phyloP scores from a whole-genome alignment of 2,329 filamentous ascomycete genomes.

The Botrytis byssoidea region DNA sequence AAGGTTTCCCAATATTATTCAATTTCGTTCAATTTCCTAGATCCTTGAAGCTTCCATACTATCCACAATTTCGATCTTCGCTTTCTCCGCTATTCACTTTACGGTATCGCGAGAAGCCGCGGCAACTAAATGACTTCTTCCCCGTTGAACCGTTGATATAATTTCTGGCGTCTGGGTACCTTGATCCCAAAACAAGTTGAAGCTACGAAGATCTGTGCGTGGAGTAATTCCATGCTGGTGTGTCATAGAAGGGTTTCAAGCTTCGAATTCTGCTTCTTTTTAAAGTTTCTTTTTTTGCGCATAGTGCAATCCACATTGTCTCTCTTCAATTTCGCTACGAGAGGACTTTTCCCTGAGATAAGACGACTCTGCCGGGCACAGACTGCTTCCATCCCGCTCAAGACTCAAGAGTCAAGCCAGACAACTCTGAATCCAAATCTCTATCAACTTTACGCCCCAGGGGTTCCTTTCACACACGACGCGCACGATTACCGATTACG shows the following conservation, averaged over 20 bases:
- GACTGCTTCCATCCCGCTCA: slow-evolving; percentile 1
- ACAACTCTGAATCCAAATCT: neutral
- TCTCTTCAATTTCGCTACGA: slow-evolving; percentile 20
- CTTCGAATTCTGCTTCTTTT: neutral
- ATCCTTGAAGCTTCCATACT: neutral
- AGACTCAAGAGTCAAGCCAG: neutral
- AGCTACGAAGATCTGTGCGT: slow-evolving; percentile 3
- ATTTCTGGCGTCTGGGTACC: neutral
- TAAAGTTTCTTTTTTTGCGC: neutral
- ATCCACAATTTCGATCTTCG: slow-evolving; percentile 11
- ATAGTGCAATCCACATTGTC: neutral
- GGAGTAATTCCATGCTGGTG: neutral
- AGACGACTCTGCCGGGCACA: neutral
- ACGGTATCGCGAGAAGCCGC: slow-evolving; percentile 4
- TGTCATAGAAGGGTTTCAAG: neutral
- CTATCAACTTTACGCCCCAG: neutral
- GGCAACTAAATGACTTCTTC: slow-evolving; percentile 4
- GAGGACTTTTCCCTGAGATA: neutral
- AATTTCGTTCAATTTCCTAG: slow-evolving; percentile 5
- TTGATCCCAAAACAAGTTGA: neutral
- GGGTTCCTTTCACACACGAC: neutral
- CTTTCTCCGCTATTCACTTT: slow-evolving; percentile 15
- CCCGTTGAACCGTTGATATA: slow-evolving; percentile 14
- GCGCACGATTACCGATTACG: neutral
- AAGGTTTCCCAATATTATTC: neutral